These are phyloP conservation scores for Coniochaeta sp. DNA, from an alignment of 2,329 filamentous ascomycete species.

Conservation along the genomic window DNA sequence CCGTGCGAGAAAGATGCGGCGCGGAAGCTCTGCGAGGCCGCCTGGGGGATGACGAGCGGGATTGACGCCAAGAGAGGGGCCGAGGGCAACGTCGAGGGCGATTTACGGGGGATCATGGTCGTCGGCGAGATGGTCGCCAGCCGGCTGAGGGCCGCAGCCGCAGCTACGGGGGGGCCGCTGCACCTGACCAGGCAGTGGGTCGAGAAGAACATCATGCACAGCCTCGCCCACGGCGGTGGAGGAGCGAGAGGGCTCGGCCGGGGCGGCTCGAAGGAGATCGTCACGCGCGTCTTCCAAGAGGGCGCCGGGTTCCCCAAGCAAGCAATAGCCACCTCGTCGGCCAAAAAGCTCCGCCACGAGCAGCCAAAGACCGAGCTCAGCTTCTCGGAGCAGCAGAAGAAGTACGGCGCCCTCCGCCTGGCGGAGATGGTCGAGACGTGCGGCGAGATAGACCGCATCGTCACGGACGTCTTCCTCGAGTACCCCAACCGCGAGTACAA, in stretches of 20 bases:
- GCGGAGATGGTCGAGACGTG: slow-evolving; percentile 72
- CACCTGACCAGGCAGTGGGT: slow-evolving; percentile 69
- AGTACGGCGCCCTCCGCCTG: slow-evolving; percentile 63
- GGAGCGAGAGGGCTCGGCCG: slow-evolving; percentile 65
- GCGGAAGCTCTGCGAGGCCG: slow-evolving; percentile 72
- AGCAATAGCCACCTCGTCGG: slow-evolving; percentile 15
- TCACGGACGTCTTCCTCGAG: slow-evolving; percentile 76
- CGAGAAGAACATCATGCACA: slow-evolving; percentile 61
- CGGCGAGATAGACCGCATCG: slow-evolving; percentile 70
- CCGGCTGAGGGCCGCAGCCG: slow-evolving; percentile 50
- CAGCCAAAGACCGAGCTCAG: slow-evolving; percentile 56
- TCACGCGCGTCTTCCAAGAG: slow-evolving; percentile 70
- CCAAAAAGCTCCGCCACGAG: slow-evolving; percentile 41
- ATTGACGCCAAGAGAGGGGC: slow-evolving; percentile 62
- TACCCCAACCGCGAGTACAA: slow-evolving; percentile 87
- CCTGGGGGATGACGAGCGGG: slow-evolving; percentile 72
- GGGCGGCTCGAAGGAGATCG: slow-evolving; percentile 66
- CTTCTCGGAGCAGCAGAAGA: slow-evolving; percentile 67
- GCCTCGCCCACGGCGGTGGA: slow-evolving; percentile 63
- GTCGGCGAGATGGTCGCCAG: slow-evolving; percentile 81
- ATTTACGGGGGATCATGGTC: slow-evolving; percentile 77
- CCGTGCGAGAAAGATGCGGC: slow-evolving; percentile 84
- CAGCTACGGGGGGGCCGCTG: slow-evolving; percentile 29
- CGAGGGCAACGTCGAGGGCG: slow-evolving; percentile 61
- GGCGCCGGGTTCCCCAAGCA: slow-evolving; percentile 68